Evolutionary conservation across 768 basidiomycete genomes (phyloP).

Genomic region (Kwoniella sp.): DNA sequence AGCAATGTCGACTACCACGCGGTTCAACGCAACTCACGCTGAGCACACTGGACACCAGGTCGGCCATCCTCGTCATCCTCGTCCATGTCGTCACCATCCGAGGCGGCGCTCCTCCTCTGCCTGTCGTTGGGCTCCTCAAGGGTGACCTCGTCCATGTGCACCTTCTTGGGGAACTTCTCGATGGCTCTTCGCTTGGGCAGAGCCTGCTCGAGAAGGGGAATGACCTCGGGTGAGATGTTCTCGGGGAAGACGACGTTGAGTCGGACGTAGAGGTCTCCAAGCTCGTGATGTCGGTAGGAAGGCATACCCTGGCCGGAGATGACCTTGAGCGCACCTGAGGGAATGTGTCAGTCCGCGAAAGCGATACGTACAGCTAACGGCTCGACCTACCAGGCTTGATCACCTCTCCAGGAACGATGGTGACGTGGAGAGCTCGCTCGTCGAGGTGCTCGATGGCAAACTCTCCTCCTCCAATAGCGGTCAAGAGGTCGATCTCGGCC

Average conservation of each 20-base stretch:
- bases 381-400: slow-evolving; percentile 76
- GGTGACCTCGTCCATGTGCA: slow-evolving; percentile 75
- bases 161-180: slow-evolving; percentile 63
- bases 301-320: slow-evolving; percentile 97
- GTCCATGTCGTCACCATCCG: slow-evolving; percentile 70
- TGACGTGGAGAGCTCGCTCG: slow-evolving; percentile 78
- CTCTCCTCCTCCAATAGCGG: slow-evolving; percentile 85
- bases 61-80: slow-evolving; percentile 75
- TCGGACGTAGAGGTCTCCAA: slow-evolving; percentile 85
- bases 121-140: slow-evolving; percentile 74
- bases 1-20: background rate
- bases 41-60: slow-evolving; percentile 89
- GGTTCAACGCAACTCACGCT: slow-evolving; percentile 38
- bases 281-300: slow-evolving; percentile 93
- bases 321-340: slow-evolving; percentile 76
- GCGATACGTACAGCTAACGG: background rate
- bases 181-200: slow-evolving; percentile 72
- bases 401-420: slow-evolving; percentile 78
- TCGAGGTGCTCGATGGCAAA: slow-evolving; percentile 89
- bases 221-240: slow-evolving; percentile 61
- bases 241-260: slow-evolving; percentile 87
- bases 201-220: slow-evolving; percentile 73
- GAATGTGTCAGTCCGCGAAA: background rate
- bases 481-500: slow-evolving; percentile 86
- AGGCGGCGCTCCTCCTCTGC: slow-evolving; percentile 55